These are phyloP conservation scores for Neoboletus magnificus DNA, from an alignment of 768 basidiomycete species.

Conservation along the genomic window DNA sequence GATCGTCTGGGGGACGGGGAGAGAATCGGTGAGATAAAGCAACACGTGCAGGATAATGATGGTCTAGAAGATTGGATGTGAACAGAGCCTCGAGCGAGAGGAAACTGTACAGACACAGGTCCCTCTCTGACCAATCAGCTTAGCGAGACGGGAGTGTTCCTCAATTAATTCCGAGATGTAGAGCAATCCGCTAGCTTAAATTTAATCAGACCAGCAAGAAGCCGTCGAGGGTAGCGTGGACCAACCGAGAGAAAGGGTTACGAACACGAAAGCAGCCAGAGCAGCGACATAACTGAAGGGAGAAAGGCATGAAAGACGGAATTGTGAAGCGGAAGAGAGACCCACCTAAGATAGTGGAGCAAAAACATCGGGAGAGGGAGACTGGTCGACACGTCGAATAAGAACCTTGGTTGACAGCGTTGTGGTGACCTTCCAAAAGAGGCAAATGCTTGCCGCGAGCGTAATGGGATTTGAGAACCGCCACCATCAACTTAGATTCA, in stretches of 20 bases:
- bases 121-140: slow-evolving; percentile 76
- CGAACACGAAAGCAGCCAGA: slow-evolving; percentile 77
- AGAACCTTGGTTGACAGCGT: not conserved
- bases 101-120: slow-evolving; percentile 68
- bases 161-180: slow-evolving; percentile 96
- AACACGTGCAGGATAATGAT: slow-evolving; percentile 77
- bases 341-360: slow-evolving; percentile 61
- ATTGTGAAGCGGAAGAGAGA: slow-evolving; percentile 2
- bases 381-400: not conserved
- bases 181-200: slow-evolving; percentile 82
- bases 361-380: slow-evolving; percentile 35
- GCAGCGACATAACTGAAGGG: slow-evolving; percentile 68
- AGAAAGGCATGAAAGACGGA: not conserved
- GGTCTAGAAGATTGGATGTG: slow-evolving; percentile 42
- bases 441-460: not conserved
- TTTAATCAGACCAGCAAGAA: slow-evolving; percentile 5
- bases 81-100: not conserved
- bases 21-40: slow-evolving; percentile 74
- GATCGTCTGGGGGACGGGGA: slow-evolving; percentile 68
- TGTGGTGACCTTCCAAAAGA: not conserved
- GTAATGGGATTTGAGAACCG: not conserved
- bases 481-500: not conserved
- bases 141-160: slow-evolving; percentile 83
- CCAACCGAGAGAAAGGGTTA: slow-evolving; percentile 88
- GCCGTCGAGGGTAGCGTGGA: slow-evolving; percentile 6